Base-by-base conservation (phyloP, 495 filamentous ascomycete species). In the Letharia lupina region DNA sequence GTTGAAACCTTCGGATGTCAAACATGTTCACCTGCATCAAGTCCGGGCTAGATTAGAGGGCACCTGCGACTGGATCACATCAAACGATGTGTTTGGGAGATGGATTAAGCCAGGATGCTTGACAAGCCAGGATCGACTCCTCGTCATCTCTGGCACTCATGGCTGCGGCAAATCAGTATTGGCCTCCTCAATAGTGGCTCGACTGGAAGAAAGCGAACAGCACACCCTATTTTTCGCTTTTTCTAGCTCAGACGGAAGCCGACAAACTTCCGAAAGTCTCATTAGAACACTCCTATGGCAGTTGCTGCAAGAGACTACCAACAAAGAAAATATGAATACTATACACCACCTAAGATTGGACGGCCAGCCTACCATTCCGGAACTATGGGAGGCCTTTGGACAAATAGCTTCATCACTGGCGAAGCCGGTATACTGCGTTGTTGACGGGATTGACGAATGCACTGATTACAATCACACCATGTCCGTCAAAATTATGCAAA, bases 1-100 rank as follows among this genome's bases (percentile, higher is more conserved):
- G 47, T 23, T 50, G n/a, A 50, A 50, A 50, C 47, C 47, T 50
- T 50, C 47, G n/a, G 47, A 50, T 50, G 47, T 50, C 47, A 50
- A 23, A 50, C 47, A 23, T 50, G n/a, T 50, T 23, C 20, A 50
- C 47, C 8, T 50, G 20, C 47, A 50, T 23, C 47, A 50, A 50
- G n/a, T 23, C 47, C 47, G 47, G 20, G 47, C 47, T 50, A 50
- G n/a, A 23, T 50, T 50, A 23, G 47, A 50, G 4, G 47, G 47
- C n/a, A 50, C 47, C 47, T 50, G 47, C 47, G 47, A 50, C 20
- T 50, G 47, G 47, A 50, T 50, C 12, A 23, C 47, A 50, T 50
- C 47, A 23, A 23, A 23, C 47, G 20, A 9, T 11, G 6, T 50
- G 1, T 50, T 50, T 10, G n/a, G 23, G 7, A 23, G 9, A 23